Evolutionary conservation across 345 rosid species (phyloP), one percentile per base, ranked within the genome.

Genomic region (Xanthoceras sorbifolium): DNA sequence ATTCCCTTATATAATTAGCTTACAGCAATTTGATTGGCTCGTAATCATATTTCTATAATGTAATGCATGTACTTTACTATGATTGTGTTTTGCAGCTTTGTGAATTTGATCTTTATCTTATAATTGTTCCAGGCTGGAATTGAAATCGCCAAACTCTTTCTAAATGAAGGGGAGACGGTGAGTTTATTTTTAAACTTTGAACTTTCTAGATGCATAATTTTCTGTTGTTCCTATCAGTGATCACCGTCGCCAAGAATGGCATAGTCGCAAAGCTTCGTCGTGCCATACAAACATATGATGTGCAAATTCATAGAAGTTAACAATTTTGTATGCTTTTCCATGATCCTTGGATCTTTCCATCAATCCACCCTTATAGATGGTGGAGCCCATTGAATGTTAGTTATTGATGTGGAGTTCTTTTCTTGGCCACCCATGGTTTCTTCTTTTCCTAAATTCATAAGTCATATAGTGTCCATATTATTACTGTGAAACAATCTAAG

Each of bases 91-190:
- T 65, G 17, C 69, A 17, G 52, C 66, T 57, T 3, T 79, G 59
- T 62, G 38, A 12, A 28, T 32, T 28, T 50, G 65, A 61, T 80
- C 79, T 5, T 70, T 32, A 14, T 66, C 14, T 62, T 80, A 74
- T 80, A 54, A 52, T 72, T 71, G 60, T 84, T 80, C 85, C 90
- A 94, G 99, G 98, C 97, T 76, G 99, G 99, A 79, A 90, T 95
- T 78, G 99, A 95, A 89, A 86, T 94, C 68, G 87, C 99, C 73
- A 93, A 95, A 88, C 90, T 95, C 76, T 95, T 95, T 78, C 86
- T 95, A 34, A 87, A 95, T 44, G 85, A 89, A 86, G 99, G 99
- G 38, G 89, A 93, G 76, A 95, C 88, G 81, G 99, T 95, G 87
- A 59, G 85, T 67, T 72, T 75, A 8, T 36, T 61, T 34, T 9